Evolutionary conservation across 805 yeast species (phyloP).

Genomic region (Pichia exigua): DNA sequence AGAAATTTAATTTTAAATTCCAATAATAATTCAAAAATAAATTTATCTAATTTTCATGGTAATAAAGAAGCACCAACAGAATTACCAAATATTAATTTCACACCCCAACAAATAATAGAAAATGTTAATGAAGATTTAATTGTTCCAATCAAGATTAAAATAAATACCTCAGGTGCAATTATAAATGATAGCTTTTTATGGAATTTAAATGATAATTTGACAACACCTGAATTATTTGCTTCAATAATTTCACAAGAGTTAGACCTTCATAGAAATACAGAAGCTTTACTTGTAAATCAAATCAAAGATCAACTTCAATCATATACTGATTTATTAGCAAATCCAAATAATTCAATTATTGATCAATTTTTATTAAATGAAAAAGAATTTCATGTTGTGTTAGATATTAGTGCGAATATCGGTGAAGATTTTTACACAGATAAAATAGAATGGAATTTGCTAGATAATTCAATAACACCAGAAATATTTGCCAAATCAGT

Average conservation of each 20-base stretch:
- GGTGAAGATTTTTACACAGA: constrained; percentile 84
- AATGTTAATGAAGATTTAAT: constrained; percentile 36
- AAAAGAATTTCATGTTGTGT: constrained; percentile 62
- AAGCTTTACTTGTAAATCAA: constrained; percentile 55
- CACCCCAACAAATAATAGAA: constrained; percentile 27
- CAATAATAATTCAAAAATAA: constrained; percentile 14
- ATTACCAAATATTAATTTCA: constrained; percentile 24
- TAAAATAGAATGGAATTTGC: constrained; percentile 89
- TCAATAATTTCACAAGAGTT: constrained; percentile 72
- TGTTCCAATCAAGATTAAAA: constrained; percentile 58
- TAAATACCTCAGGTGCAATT: constrained; percentile 48
- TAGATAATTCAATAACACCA: constrained; percentile 52
- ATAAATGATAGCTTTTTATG: constrained; percentile 66
- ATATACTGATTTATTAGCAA: constrained; percentile 51
- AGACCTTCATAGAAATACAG: constrained; percentile 64
- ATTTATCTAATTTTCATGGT: constrained; percentile 28
- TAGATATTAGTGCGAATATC: constrained; percentile 73
- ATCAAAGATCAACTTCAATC: constrained; percentile 79
- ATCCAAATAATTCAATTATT: constrained; percentile 36
- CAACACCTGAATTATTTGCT: constrained; percentile 72
- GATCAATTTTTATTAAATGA: constrained; percentile 34
- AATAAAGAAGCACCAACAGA: constrained; percentile 33
- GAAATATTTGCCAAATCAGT: constrained; percentile 77
- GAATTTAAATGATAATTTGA: constrained; percentile 57
- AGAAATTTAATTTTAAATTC: constrained; percentile 8